Conservation (phyloP, 2,329 filamentous ascomycete genomes). For the Aspergillus ruber region DNA sequence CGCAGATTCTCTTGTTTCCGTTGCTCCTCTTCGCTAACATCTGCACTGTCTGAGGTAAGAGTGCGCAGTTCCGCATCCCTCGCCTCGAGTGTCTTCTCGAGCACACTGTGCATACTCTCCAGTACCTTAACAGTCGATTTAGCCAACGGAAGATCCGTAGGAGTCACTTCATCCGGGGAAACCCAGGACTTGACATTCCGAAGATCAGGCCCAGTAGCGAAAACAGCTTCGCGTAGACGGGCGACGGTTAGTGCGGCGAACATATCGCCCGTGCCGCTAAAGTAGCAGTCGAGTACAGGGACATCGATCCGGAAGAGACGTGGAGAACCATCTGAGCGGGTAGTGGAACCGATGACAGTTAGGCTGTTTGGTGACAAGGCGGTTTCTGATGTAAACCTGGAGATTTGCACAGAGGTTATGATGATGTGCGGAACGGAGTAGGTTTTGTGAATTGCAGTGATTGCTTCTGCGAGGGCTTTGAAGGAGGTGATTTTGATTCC, state of each 20-base stretch:
- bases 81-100: constrained; percentile 60
- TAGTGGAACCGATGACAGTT: constrained; percentile 71
- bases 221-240: constrained; percentile 76
- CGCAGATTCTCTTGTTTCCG: constrained; percentile 59
- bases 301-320: constrained; percentile 87
- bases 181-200: constrained; percentile 61
- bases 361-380: constrained; percentile 45
- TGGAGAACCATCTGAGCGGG: constrained; percentile 55
- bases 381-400: constrained; percentile 40
- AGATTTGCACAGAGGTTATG: constrained; percentile 79
- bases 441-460: constrained; percentile 67
- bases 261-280: constrained; percentile 96
- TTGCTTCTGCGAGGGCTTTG: constrained; percentile 63
- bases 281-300: constrained; percentile 84
- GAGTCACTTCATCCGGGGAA: constrained; percentile 62
- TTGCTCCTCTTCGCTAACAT: constrained; percentile 39
- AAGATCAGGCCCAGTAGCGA: constrained; percentile 43
- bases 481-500: constrained; percentile 77
- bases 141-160: constrained; percentile 72
- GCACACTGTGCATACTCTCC: constrained; percentile 83
- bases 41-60: constrained; percentile 13
- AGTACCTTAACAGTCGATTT: constrained; percentile 79
- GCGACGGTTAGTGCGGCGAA: constrained; percentile 88
- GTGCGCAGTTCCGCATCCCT: constrained; percentile 59
- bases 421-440: constrained; percentile 81